Evolutionary conservation across 176 grass and related monocot genomes (phyloP), one percentile per base, ranked within the genome.

Genomic region (Carex cristatella): DNA sequence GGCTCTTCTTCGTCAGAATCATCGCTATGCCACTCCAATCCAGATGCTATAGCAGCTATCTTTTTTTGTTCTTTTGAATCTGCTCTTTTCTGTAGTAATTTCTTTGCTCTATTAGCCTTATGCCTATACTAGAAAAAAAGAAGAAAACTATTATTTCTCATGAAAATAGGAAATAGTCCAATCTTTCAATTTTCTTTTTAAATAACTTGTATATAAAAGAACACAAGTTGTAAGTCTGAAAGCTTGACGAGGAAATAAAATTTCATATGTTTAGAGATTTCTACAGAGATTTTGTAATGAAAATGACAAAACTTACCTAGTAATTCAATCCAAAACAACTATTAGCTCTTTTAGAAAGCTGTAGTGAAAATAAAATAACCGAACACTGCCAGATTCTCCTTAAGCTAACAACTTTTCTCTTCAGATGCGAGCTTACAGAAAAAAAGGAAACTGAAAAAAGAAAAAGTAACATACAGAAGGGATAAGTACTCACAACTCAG

Each of bases 51-150:
- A 10, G 85, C 40, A 60, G 73, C 81, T 31, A 81, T 51, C 70
- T 86, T 92, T 70, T 70, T 86, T 69, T 98, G 88, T 86, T 91
- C 89, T 80, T 89, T 93, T 69, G 89, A 81, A 84, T 88, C 84
- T 84, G 85, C 89, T 58, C 85, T 89, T 88, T 91, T 94, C 58
- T 94, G 79, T 83, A 98, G 90, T 55, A 88, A 51, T 85, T 83
- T 98, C 86, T 88, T 98, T 85, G 95, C 95, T 93, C 93, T 93
- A 69, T 68, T 85, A 90, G 95, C 92, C 82, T 93, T 94, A 60
- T 64, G 23, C 72, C 94, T 95, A 77, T 7, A 12, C 67, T 85
- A 38, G 74, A 65, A 7, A 76, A 32, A 59, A 59, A 63, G 14
- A 35, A 70, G n/a, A 35, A n/a, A 44, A 11, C 10, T 48, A 81